phyloP scores from a whole-genome alignment of 257 asterid species.

The Galeopsis tetrahit region DNA sequence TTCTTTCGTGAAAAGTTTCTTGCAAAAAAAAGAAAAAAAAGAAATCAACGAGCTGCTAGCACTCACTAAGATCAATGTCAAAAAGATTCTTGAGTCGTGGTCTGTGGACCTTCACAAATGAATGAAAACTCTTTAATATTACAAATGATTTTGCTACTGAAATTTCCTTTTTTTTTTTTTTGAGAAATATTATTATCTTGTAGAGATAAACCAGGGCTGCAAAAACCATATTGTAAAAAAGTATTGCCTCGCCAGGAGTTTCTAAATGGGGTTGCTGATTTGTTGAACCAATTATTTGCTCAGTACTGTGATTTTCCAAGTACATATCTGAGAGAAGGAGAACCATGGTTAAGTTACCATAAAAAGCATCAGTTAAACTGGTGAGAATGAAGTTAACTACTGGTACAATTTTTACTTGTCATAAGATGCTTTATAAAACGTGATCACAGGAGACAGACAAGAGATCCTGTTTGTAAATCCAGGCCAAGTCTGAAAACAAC shows the following conservation, averaged over 20 bases:
- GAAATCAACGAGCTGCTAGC: neutral
- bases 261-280: slow-evolving; percentile 81
- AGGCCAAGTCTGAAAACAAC: slow-evolving; percentile 75
- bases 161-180: too few species aligned
- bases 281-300: slow-evolving; percentile 71
- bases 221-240: neutral
- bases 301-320: slow-evolving; percentile 55
- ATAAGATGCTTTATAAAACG: neutral
- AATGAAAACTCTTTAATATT: too few species aligned
- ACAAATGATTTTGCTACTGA: too few species aligned
- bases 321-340: slow-evolving; percentile 56
- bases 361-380: slow-evolving; percentile 4
- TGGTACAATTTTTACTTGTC: neutral
- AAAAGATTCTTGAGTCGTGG: slow-evolving; percentile 92
- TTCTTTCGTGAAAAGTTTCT: slow-evolving; percentile 64
- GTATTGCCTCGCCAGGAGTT: slow-evolving; percentile 92
- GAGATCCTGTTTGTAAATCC: slow-evolving; percentile 91
- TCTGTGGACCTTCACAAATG: slow-evolving; percentile 91
- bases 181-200: neutral
- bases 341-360: slow-evolving; percentile 25
- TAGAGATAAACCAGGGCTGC: neutral
- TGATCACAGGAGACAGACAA: slow-evolving; percentile 12
- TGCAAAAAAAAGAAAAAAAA: neutral
- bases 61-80: slow-evolving; percentile 91
- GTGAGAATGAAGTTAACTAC: too few species aligned